These are phyloP conservation scores for Rutstroemia sp. DNA, from an alignment of 2,329 filamentous ascomycete species.

Conservation along the genomic window DNA sequence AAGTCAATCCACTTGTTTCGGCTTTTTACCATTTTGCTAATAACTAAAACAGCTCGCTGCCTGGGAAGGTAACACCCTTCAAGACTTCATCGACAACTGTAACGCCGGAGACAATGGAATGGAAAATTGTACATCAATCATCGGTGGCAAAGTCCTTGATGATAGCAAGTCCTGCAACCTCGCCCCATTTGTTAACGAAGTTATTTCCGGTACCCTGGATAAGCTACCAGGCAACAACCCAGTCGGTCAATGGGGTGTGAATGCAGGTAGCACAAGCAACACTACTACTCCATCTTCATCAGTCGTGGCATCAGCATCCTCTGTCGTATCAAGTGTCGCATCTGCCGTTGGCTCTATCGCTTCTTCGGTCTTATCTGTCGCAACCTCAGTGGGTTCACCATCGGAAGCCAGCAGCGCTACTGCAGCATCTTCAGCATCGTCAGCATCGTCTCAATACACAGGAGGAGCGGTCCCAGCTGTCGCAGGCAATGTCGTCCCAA, in stretches of 20 bases:
- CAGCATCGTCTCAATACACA: constrained; percentile 12
- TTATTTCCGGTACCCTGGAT: constrained; percentile 36
- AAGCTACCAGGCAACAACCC: constrained; percentile 49
- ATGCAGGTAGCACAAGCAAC: constrained; percentile 7
- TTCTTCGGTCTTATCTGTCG: no score
- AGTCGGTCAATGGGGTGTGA: constrained; percentile 42
- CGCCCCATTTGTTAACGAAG: constrained; percentile 38
- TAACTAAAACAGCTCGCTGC: constrained; percentile 61
- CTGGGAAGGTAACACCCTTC: constrained; percentile 64
- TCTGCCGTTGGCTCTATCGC: no score
- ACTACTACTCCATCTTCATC: not conserved
- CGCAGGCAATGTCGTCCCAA: constrained; percentile 26
- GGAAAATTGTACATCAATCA: constrained; percentile 53
- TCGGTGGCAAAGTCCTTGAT: constrained; percentile 32
- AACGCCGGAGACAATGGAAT: constrained; percentile 51
- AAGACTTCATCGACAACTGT: constrained; percentile 67
- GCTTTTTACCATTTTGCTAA: not conserved
- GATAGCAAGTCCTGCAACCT: constrained; percentile 40
- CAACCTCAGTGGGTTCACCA: no score
- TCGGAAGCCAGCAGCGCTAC: not conserved
- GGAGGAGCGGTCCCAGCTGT: constrained; percentile 21
- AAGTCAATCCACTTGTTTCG: not conserved
- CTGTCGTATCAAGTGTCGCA: not conserved
- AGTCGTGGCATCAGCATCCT: not conserved
- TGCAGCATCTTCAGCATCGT: not conserved